phyloP scores from a whole-genome alignment of 2,329 filamentous ascomycete genomes.

The Helotiales sp. region DNA sequence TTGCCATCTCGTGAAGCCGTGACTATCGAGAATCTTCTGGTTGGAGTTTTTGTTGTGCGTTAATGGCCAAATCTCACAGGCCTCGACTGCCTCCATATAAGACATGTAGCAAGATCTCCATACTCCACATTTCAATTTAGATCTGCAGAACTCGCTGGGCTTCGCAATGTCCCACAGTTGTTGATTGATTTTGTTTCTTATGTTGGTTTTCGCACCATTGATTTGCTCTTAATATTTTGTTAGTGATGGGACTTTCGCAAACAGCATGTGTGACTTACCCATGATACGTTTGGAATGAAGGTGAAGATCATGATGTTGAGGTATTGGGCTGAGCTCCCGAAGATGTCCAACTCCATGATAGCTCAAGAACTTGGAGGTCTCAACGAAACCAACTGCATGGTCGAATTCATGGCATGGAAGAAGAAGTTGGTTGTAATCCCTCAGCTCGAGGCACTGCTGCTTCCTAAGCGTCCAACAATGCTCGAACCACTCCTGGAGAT shows the following conservation, averaged over 20 bases:
- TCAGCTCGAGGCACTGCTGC: neutral
- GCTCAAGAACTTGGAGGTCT: neutral
- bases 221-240: neutral
- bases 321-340: neutral
- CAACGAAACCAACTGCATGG: neutral
- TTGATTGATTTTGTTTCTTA: neutral
- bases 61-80: neutral
- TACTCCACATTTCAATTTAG: neutral
- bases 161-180: neutral
- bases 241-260: neutral
- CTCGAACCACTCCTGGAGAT: neutral
- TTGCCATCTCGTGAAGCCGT: neutral
- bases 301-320: neutral
- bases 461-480: neutral
- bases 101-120: neutral
- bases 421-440: neutral
- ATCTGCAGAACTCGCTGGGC: neutral
- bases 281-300: neutral
- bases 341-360: neutral
- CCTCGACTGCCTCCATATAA: neutral
- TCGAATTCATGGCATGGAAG: neutral
- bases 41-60: neutral
- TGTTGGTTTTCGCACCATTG: neutral
- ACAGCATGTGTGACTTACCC: neutral
- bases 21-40: neutral